Evolutionary conservation across 2,329 filamentous ascomycete genomes (phyloP), one percentile per base, ranked within the genome.

Genomic region (Hypoxylon sp.): DNA sequence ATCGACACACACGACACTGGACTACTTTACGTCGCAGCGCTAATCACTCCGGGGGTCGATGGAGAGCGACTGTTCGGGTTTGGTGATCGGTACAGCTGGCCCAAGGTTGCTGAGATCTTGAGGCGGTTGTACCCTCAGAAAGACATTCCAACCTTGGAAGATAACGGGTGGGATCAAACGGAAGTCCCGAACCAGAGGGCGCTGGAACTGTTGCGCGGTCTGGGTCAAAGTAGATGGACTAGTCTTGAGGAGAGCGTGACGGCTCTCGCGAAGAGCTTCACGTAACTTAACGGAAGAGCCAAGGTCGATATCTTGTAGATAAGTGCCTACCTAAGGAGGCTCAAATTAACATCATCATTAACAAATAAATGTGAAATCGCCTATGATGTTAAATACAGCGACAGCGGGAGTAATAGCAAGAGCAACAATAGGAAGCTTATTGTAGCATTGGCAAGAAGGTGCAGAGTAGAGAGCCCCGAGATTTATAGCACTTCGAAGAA

Each of bases 41-140:
- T 80, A 28, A 68, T 69, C 5, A 73, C 65, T 0, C 69, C 75
- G 0, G 73, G 65, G 1, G 73, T 80, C 0, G 65, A 79, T 25
- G 57, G 74, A 32, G 74, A 79, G 69, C 69, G 78, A 11, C 64
- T 80, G 2, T 80, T 73, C 45, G 77, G 68, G 3, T 79, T 77
- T 36, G 74, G 74, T 1, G 73, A 71, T 23, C 72, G 74, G 55
- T 79, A 74, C 53, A 79, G 74, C 66, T 80, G 73, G 64, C 62
- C 67, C n/a, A 71, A 67, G 28, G 67, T 80, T 21, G 63, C 64
- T 1, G 58, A 74, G 48, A 75, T 80, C 4, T 25, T 80, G 59
- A 69, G 68, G 58, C 28, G 72, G 51, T 55, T 78, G 38, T 75
- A 77, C 53, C 77, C 77, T 0, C 71, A 75, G 10, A 67, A 63